These are phyloP conservation scores for Circinella umbellata DNA, from an alignment of 371 early-diverging fungal species.

Conservation along the genomic window DNA sequence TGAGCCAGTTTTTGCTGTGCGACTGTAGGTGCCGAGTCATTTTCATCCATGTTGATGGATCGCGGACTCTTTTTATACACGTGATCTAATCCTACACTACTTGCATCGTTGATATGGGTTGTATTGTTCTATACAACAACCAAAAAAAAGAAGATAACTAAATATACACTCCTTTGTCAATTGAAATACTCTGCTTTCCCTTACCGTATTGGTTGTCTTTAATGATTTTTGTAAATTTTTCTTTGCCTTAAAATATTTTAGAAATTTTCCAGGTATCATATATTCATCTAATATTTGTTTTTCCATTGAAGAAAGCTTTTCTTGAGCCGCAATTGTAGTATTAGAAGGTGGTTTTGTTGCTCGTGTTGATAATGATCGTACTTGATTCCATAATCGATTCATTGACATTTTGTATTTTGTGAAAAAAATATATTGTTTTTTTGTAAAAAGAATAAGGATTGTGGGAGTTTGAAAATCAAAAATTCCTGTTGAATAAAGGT, in stretches of 20 bases:
- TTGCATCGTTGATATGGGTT: too few species aligned
- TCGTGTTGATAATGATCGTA: conserved; percentile 6
- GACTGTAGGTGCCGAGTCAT: conserved; percentile 37
- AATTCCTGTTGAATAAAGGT: too few species aligned
- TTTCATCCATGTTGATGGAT: conserved; percentile 26
- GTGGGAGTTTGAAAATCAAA: too few species aligned
- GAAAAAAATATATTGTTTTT: too few species aligned
- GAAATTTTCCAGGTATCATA: conserved; percentile 47
- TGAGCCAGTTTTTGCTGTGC: conserved; percentile 39
- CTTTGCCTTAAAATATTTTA: conserved; percentile 33
- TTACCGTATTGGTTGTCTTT: background rate
- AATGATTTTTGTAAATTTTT: conserved; percentile 4
- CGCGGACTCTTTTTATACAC: conserved; percentile 37
- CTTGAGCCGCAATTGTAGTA: background rate
- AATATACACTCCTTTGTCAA: background rate
- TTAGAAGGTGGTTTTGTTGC: background rate
- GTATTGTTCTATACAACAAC: background rate
- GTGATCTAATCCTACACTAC: conserved; percentile 11
- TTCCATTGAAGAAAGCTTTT: background rate
- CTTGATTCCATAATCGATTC: conserved; percentile 4
- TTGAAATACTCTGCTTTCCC: background rate
- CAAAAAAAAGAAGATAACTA: background rate
- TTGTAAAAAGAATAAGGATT: background rate
- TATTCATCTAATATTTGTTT: conserved; percentile 26
- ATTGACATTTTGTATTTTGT: background rate